A percentile compares a stretch with the other conserved stretches of the same genome.
These are phyloP conservation scores for Tilletiopsis washingtonensis DNA, from an alignment of 1,284 basidiomycete species.

Conservation along the genomic window DNA sequence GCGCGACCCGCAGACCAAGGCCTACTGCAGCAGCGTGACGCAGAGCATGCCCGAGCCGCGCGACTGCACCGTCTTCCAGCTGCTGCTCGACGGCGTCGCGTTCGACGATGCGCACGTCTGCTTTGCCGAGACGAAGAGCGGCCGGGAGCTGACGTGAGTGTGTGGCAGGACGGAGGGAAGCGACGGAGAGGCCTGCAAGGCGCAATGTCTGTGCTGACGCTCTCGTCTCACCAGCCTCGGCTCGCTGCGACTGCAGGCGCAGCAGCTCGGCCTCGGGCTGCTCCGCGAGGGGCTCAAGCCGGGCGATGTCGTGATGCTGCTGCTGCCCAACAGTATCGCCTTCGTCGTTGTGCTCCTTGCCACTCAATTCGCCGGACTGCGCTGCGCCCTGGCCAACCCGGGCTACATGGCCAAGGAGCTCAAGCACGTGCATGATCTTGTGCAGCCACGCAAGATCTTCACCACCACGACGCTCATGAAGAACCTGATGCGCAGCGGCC, in stretches of 20 bases:
- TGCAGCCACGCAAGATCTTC: conserved; percentile 21
- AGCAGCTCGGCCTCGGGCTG: conserved; percentile 19
- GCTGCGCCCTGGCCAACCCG: conserved; percentile 18
- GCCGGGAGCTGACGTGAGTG: neutral
- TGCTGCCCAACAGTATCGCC: conserved; percentile 16
- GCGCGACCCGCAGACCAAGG: no score
- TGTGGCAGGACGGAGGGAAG: neutral
- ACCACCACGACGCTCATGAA: conserved; percentile 4
- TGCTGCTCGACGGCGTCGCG: neutral
- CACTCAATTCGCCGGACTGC: conserved; percentile 18
- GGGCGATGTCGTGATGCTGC: conserved; percentile 15
- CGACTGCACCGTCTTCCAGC: no score
- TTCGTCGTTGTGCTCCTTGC: conserved; percentile 18
- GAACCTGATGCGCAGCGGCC: conserved; percentile 5
- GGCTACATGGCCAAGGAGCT: conserved; percentile 17
- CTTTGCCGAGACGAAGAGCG: neutral
- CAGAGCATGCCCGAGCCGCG: no score
- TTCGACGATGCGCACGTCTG: neutral
- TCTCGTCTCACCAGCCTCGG: conserved; percentile 9
- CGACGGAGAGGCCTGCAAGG: neutral
- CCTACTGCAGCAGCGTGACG: no score
- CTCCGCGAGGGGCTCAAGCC: conserved; percentile 16
- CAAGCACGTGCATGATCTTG: conserved; percentile 13
- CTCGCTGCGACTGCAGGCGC: conserved; percentile 16
- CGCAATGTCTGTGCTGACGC: neutral